A percentile compares a stretch with the other conserved stretches of the same genome.
Evolutionary conservation across 2,329 filamentous ascomycete genomes (phyloP).

Genomic region (Trichoderma gracile): DNA sequence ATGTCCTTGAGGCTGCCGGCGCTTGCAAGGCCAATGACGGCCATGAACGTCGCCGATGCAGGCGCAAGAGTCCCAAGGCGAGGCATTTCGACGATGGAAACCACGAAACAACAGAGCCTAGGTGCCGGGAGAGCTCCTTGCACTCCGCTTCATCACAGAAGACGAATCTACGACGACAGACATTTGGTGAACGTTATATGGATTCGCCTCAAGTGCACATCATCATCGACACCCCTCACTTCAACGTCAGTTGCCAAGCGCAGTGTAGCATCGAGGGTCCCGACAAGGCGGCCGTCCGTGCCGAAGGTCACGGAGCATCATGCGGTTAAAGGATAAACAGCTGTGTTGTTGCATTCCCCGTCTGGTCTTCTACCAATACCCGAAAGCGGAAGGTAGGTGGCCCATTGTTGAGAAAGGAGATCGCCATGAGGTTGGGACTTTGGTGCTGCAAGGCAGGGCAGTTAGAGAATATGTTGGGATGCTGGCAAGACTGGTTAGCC

Average conservation of each 20-base stretch:
- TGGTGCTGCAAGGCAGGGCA: too few species aligned
- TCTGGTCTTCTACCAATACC: background rate
- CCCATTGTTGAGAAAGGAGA: background rate
- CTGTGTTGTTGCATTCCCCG: background rate
- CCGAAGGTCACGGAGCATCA: background rate
- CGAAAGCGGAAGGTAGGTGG: conserved; percentile 10
- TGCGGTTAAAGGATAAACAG: conserved; percentile 12
- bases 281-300: conserved; percentile 2
- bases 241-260: conserved; percentile 9
- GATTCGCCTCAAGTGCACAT: background rate
- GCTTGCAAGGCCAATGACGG: background rate
- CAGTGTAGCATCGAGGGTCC: background rate
- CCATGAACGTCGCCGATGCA: conserved; percentile 5
- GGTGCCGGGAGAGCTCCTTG: background rate
- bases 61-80: background rate
- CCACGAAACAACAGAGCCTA: background rate
- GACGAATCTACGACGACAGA: background rate
- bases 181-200: background rate
- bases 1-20: conserved; percentile 42
- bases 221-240: conserved; percentile 6
- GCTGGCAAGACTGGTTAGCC: too few species aligned
- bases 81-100: conserved; percentile 1
- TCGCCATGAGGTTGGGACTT: background rate
- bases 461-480: too few species aligned
- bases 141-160: background rate